Conservation (phyloP, 1,139 yeast genomes). For the Kodamaea ohmeri region DNA sequence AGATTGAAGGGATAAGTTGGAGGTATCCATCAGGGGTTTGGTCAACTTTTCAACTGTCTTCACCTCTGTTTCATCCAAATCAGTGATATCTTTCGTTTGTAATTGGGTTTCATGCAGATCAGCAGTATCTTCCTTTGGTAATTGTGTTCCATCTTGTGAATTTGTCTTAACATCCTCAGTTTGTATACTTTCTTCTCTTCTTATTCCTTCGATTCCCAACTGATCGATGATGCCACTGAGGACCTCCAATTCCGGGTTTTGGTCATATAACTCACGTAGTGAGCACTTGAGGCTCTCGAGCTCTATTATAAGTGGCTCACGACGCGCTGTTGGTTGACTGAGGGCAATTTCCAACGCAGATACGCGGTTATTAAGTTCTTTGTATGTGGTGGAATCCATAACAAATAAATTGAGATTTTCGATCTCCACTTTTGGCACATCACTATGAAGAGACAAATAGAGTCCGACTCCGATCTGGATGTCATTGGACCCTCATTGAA, state of each 20-base stretch:
- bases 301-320: slow-evolving; percentile 14
- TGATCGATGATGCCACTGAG: slow-evolving; percentile 22
- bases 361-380: slow-evolving; percentile 10
- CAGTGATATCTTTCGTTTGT: too few species aligned
- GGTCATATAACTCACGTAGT: slow-evolving; percentile 18
- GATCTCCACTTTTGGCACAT: neutral
- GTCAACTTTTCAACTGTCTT: too few species aligned
- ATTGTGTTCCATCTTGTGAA: too few species aligned
- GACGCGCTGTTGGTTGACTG: slow-evolving; percentile 6
- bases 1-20: neutral
- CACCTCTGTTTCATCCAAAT: too few species aligned
- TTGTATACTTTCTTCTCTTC: slow-evolving; percentile 12
- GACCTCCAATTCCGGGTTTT: slow-evolving; percentile 22
- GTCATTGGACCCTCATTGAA: slow-evolving; percentile 2
- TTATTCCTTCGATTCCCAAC: slow-evolving; percentile 16
- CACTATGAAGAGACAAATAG: neutral
- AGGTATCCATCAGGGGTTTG: neutral
- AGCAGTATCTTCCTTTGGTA: too few species aligned
- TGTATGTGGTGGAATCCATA: slow-evolving; percentile 11
- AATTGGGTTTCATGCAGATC: too few species aligned
- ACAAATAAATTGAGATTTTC: neutral
- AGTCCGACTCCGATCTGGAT: slow-evolving; percentile 2
- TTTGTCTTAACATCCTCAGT: neutral
- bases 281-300: slow-evolving; percentile 17
- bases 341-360: slow-evolving; percentile 11